Percentiles rank a stretch among this genome's conserved stretches.
phyloP scores from a whole-genome alignment of 1,139 yeast genomes.

The Sugiyamaella pinicola region DNA sequence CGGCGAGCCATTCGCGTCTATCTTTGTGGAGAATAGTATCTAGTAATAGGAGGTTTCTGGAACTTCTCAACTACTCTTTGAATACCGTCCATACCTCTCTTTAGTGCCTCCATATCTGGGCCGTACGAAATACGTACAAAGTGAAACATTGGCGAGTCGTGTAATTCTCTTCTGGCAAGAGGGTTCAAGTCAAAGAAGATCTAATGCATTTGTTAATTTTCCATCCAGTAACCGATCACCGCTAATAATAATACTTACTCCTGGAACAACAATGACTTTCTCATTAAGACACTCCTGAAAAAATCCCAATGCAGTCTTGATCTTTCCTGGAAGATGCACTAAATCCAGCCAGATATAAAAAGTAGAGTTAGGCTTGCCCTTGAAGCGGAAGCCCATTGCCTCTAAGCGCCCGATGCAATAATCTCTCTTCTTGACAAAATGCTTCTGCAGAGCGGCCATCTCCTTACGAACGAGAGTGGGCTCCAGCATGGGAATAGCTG shows the following conservation, averaged over 20 bases:
- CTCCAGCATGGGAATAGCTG: conserved; percentile 60
- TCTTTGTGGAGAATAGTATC: conserved; percentile 18
- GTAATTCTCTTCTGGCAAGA: conserved; percentile 60
- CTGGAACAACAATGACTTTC: conserved; percentile 66
- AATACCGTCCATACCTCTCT: conserved; percentile 67
- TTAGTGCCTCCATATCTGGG: conserved; percentile 58
- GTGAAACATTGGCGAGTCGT: conserved; percentile 66
- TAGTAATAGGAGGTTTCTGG: conserved; percentile 14
- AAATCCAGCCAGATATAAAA: conserved; percentile 67
- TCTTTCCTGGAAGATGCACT: conserved; percentile 59
- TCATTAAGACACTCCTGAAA: conserved; percentile 71
- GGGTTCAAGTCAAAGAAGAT: conserved; percentile 69
- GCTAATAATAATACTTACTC: conserved; percentile 37
- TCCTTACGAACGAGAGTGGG: conserved; percentile 56
- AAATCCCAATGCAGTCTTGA: conserved; percentile 63
- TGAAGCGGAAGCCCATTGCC: conserved; percentile 60
- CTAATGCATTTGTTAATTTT: conserved; percentile 9
- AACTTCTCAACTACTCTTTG: conserved; percentile 54
- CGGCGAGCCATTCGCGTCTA: neutral
- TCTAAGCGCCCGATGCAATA: conserved; percentile 56
- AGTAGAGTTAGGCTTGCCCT: conserved; percentile 61
- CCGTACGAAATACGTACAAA: conserved; percentile 67
- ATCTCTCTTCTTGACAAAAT: conserved; percentile 64
- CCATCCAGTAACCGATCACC: neutral
- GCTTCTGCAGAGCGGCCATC: conserved; percentile 63